phyloP scores from a whole-genome alignment of 495 filamentous ascomycete species.

The Hypoxylon fuscum region DNA sequence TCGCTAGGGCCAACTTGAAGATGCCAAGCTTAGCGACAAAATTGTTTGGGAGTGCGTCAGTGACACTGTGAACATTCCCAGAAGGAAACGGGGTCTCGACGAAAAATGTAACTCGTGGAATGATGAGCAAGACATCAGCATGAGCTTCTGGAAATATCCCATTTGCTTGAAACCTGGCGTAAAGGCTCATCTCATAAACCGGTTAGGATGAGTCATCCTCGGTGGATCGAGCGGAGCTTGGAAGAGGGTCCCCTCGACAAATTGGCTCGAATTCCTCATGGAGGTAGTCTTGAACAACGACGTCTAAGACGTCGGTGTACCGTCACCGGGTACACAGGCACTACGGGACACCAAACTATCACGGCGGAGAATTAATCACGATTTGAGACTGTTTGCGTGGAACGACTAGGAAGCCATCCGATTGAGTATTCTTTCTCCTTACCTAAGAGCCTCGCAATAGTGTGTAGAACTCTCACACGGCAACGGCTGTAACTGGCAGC shows the following conservation, averaged over 20 bases:
- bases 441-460: conserved; percentile 18
- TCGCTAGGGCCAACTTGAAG: conserved; percentile 9
- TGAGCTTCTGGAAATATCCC: conserved; percentile 35
- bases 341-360: conserved; percentile 20
- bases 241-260: conserved; percentile 6
- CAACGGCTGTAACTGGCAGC: conserved; percentile 30
- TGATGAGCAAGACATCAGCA: conserved; percentile 12
- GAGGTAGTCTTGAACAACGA: neutral
- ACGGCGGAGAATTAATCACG: conserved; percentile 41
- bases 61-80: conserved; percentile 37
- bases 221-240: conserved; percentile 28
- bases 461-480: conserved; percentile 31
- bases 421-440: conserved; percentile 27
- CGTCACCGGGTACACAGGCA: conserved; percentile 24
- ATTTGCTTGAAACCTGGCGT: conserved; percentile 20
- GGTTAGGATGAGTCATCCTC: conserved; percentile 26
- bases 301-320: conserved; percentile 10
- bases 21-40: conserved; percentile 11
- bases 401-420: conserved; percentile 34
- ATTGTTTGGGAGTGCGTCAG: conserved; percentile 38
- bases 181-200: conserved; percentile 26
- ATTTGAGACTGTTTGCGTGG: conserved; percentile 40
- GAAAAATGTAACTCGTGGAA: conserved; percentile 20
- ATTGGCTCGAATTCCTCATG: conserved; percentile 9
- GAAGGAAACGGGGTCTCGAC: conserved; percentile 7